Conservation (phyloP, 441 rosid genomes). For the Dalechampia spathulata region DNA sequence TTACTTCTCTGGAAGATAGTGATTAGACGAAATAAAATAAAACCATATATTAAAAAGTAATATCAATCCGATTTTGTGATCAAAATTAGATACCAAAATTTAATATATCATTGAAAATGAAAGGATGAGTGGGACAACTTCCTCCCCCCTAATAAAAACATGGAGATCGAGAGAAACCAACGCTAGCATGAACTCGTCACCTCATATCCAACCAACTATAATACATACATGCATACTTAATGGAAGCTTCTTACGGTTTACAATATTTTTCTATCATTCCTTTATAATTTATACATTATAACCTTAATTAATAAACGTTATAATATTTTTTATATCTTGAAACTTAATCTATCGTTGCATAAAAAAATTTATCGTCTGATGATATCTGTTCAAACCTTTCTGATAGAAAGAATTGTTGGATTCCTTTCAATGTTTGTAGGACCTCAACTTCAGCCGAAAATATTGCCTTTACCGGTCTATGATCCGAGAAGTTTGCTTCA, state of each 20-base stretch:
- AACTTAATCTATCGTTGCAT: constrained; percentile 31
- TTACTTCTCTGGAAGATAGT: too few relatives aligned
- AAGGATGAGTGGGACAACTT: constrained; percentile 11
- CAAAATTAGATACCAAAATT: not conserved
- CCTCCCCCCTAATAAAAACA: not conserved
- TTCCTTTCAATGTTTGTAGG: constrained; percentile 16
- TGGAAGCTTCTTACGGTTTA: not conserved
- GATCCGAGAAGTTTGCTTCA: constrained; percentile 36
- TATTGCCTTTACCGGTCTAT: constrained; percentile 38
- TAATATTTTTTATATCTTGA: constrained; percentile 13
- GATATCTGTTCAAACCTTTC: constrained; percentile 44
- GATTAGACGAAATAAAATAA: too few relatives aligned
- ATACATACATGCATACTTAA: too few relatives aligned
- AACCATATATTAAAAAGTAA: too few relatives aligned
- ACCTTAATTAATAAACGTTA: too few relatives aligned
- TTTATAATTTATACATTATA: not conserved
- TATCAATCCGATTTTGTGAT: too few relatives aligned
- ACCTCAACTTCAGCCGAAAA: constrained; percentile 40
- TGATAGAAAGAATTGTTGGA: constrained; percentile 42
- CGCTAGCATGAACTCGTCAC: not conserved
- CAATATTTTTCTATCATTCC: not conserved
- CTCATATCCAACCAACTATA: too few relatives aligned
- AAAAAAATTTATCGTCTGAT: constrained; percentile 25
- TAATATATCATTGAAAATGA: constrained; percentile 16
- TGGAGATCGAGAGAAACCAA: constrained; percentile 1